Evolutionary conservation across 768 basidiomycete genomes (phyloP).

Genomic region (Mrakia frigida): DNA sequence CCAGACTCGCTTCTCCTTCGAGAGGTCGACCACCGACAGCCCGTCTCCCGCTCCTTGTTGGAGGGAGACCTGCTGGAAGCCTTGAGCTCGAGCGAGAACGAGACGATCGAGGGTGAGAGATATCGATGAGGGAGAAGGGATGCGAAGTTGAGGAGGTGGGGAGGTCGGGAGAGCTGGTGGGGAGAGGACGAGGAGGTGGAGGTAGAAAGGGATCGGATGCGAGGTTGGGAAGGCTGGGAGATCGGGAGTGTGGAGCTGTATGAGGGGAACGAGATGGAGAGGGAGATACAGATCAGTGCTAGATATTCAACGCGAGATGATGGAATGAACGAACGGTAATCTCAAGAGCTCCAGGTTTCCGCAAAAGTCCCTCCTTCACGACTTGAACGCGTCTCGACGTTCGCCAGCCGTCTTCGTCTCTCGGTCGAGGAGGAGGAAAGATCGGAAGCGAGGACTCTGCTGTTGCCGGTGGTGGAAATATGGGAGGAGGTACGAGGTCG

Average conservation of each 20-base stretch:
- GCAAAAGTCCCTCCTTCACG: background rate
- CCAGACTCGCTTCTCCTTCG: no score
- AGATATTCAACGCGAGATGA: background rate
- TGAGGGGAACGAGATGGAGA: background rate
- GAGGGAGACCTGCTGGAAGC: no score
- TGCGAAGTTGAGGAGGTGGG: no score
- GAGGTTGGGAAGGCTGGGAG: background rate
- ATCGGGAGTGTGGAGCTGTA: background rate
- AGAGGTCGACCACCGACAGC: no score
- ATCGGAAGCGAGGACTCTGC: background rate
- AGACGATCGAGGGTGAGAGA: no score
- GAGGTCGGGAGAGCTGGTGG: no score
- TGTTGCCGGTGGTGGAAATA: constrained; percentile 8
- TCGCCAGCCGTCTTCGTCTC: constrained; percentile 1
- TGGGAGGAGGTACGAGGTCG: background rate
- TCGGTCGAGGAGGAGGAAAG: background rate
- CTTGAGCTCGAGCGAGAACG: no score
- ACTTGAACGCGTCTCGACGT: background rate
- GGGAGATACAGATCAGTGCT: no score
- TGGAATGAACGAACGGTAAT: background rate
- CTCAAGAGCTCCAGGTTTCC: background rate
- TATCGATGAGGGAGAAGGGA: no score
- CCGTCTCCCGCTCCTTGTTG: no score
- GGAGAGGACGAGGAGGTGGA: background rate
- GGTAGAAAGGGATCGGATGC: constrained; percentile 5